A percentile compares a stretch with the other conserved stretches of the same genome.
phyloP scores from a whole-genome alignment of 2,329 filamentous ascomycete genomes.

The Trichoderma arundinaceum region DNA sequence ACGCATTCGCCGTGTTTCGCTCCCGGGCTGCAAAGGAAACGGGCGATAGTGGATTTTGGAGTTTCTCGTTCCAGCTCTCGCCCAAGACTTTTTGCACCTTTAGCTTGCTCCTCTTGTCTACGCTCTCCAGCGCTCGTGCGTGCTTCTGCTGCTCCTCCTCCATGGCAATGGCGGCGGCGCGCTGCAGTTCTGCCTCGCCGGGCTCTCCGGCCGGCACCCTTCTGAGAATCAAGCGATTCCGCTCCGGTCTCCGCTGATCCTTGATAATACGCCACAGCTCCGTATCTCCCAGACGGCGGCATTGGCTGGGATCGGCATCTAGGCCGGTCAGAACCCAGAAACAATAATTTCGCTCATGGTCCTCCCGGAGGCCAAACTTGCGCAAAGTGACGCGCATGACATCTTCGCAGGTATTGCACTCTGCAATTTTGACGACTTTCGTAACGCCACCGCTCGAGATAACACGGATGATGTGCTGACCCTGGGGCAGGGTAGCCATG shows the following conservation, averaged over 20 bases:
- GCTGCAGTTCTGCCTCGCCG: conserved; percentile 81
- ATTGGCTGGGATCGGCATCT: conserved; percentile 80
- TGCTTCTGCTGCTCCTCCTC: conserved; percentile 83
- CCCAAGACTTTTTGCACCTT: conserved; percentile 91
- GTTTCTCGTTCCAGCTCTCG: conserved; percentile 78
- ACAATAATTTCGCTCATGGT: conserved; percentile 93
- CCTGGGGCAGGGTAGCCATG: conserved; percentile 82
- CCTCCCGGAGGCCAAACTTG: conserved; percentile 86
- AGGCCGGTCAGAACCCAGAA: conserved; percentile 91
- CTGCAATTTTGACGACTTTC: conserved; percentile 91
- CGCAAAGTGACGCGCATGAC: conserved; percentile 87
- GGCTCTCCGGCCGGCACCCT: conserved; percentile 94
- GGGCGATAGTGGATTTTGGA: conserved; percentile 87
- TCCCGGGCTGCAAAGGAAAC: conserved; percentile 74
- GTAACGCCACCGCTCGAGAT: conserved; percentile 91
- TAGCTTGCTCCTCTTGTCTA: conserved; percentile 78
- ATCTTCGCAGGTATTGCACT: conserved; percentile 89
- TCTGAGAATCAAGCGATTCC: conserved; percentile 86
- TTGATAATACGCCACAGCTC: conserved; percentile 92
- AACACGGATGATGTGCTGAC: conserved; percentile 88
- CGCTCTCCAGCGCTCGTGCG: conserved; percentile 63
- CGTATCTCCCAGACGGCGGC: conserved; percentile 80
- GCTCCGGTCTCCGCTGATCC: conserved; percentile 81
- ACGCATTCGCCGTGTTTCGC: conserved; percentile 66
- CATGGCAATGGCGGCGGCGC: conserved; percentile 85